Conservation (phyloP, 306 rosid genomes). For the Pterocarpus santalinus region DNA sequence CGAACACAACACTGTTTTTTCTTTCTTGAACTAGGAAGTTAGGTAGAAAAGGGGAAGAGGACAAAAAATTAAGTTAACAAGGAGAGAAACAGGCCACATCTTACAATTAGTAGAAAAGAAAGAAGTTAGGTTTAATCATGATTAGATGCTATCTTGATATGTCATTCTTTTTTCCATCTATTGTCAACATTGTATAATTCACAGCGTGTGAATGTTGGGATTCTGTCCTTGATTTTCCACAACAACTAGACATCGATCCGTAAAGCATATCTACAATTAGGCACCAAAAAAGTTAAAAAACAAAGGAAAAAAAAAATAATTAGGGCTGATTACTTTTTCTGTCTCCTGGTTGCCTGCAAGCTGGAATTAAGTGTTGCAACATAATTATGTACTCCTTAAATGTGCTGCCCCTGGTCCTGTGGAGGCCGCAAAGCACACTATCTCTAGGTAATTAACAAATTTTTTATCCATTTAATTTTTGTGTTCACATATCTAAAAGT, state of each 20-base stretch:
- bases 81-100: background rate
- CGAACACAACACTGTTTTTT: too few species aligned
- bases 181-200: constrained; percentile 49
- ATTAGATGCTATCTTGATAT: constrained; percentile 34
- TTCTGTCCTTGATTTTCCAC: constrained; percentile 57
- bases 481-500: constrained; percentile 14
- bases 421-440: constrained; percentile 47
- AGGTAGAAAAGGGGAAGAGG: background rate
- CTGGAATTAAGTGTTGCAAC: constrained; percentile 51
- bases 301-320: background rate
- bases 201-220: constrained; percentile 63
- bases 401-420: constrained; percentile 4
- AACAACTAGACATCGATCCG: constrained; percentile 41
- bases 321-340: constrained; percentile 44
- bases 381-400: constrained; percentile 34
- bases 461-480: background rate
- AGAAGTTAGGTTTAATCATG: constrained; percentile 9
- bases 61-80: background rate
- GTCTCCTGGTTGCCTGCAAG: constrained; percentile 75
- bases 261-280: constrained; percentile 21
- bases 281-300: constrained; percentile 38
- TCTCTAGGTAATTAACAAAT: constrained; percentile 3
- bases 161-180: constrained; percentile 2
- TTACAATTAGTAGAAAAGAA: constrained; percentile 2
- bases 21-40: background rate